phyloP scores from a whole-genome alignment of 768 basidiomycete genomes.

The Macrolepiota dolichaula region DNA sequence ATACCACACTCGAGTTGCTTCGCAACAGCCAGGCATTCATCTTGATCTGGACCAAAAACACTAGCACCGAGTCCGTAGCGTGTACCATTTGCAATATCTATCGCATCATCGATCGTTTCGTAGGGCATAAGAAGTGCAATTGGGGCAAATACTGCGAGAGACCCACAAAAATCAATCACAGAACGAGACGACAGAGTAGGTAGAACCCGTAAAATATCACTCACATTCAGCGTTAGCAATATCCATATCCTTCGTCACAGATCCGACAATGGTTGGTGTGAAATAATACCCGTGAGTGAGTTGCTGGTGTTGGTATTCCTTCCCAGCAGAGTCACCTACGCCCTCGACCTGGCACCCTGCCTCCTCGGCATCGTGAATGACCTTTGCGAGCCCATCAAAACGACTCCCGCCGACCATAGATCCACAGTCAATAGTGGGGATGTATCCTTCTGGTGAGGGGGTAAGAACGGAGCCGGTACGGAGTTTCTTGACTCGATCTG shows the following conservation, averaged over 20 bases:
- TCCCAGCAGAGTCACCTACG: slow-evolving; percentile 35
- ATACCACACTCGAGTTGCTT: slow-evolving; percentile 87
- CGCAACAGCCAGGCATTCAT: slow-evolving; percentile 76
- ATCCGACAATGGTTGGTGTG: slow-evolving; percentile 80
- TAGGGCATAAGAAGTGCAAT: slow-evolving; percentile 86
- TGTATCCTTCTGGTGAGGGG: slow-evolving; percentile 61
- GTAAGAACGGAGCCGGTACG: slow-evolving; percentile 78
- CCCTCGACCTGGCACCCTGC: slow-evolving; percentile 66
- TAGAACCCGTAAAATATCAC: slow-evolving; percentile 23
- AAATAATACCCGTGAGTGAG: slow-evolving; percentile 80
- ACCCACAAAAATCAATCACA: slow-evolving; percentile 3
- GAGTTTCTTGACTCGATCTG: slow-evolving; percentile 61
- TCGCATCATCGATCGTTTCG: slow-evolving; percentile 78
- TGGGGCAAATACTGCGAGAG: slow-evolving; percentile 79
- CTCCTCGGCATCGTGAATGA: slow-evolving; percentile 67
- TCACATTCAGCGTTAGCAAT: slow-evolving; percentile 80
- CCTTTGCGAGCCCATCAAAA: slow-evolving; percentile 62
- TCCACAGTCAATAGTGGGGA: slow-evolving; percentile 78
- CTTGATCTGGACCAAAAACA: slow-evolving; percentile 87
- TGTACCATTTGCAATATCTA: slow-evolving; percentile 85
- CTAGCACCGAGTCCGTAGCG: slow-evolving; percentile 90
- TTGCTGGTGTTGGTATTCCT: slow-evolving; percentile 60
- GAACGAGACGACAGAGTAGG: not conserved
- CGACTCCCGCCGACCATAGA: slow-evolving; percentile 79
- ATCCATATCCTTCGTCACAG: slow-evolving; percentile 65